Evolutionary conservation across 2,329 filamentous ascomycete species (phyloP).

Genomic region (Fusarium udum): DNA sequence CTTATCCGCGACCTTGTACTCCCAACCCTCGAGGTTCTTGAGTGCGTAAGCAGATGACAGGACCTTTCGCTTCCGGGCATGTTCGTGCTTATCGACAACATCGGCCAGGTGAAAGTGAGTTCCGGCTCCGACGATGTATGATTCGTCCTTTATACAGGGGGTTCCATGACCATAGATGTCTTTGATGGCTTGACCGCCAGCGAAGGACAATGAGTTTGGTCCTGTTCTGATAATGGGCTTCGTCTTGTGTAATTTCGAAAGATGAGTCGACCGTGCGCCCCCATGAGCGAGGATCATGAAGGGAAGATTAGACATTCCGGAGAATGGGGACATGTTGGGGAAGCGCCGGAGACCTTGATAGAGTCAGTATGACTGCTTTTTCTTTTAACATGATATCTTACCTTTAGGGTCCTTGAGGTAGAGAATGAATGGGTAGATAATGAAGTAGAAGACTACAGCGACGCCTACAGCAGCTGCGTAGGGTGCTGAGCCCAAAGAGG

Average conservation of each 20-base stretch:
- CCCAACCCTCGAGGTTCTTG: constrained; percentile 64
- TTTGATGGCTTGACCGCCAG: constrained; percentile 37
- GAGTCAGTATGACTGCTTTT: background rate
- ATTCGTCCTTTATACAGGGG: constrained; percentile 58
- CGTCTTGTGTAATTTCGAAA: constrained; percentile 58
- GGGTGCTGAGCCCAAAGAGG: constrained; percentile 23
- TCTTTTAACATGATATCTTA: too few species aligned
- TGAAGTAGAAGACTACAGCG: constrained; percentile 10
- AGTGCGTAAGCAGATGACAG: constrained; percentile 61
- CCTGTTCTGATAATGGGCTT: constrained; percentile 44
- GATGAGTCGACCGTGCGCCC: constrained; percentile 39
- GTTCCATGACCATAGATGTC: constrained; percentile 58
- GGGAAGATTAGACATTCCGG: constrained; percentile 26
- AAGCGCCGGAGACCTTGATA: constrained; percentile 17
- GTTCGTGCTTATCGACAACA: constrained; percentile 61
- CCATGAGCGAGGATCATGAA: constrained; percentile 28
- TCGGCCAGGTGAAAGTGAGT: constrained; percentile 62
- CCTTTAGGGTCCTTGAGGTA: constrained; percentile 49
- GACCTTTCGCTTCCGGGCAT: constrained; percentile 60
- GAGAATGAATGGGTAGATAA: constrained; percentile 22
- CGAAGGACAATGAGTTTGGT: constrained; percentile 40
- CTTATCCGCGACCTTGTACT: constrained; percentile 65
- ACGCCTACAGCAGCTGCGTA: constrained; percentile 24
- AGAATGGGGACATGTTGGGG: constrained; percentile 31
- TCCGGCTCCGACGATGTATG: constrained; percentile 56